Percentiles rank a stretch among this genome's conserved stretches.
Conservation (phyloP, 2,329 filamentous ascomycete genomes). For the Aurifilum marmelostoma region DNA sequence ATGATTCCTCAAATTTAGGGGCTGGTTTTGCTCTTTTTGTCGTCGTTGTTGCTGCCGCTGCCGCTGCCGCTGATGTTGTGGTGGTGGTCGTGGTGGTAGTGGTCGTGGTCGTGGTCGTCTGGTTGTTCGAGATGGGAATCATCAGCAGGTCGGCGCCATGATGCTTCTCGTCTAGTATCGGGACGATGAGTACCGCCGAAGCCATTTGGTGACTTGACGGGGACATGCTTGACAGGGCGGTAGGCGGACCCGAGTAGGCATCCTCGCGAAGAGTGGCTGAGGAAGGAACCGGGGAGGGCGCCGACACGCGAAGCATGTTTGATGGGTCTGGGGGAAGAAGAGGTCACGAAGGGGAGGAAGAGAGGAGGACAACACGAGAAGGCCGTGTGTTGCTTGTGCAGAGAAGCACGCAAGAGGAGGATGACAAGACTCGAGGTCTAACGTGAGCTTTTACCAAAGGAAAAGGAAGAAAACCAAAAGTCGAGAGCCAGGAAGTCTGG, state of each 20-base stretch:
- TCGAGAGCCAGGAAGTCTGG: neutral
- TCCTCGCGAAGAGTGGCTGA: neutral
- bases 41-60: neutral
- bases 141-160: constrained; percentile 29
- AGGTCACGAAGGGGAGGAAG: neutral
- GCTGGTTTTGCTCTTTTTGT: neutral
- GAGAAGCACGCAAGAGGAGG: neutral
- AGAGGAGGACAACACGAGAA: neutral
- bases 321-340: neutral
- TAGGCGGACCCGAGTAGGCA: neutral
- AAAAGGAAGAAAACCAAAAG: constrained; percentile 6
- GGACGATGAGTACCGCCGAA: constrained; percentile 26
- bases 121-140: constrained; percentile 19
- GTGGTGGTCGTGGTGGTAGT: neutral
- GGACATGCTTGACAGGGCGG: constrained; percentile 8
- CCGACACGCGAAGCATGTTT: constrained; percentile 17
- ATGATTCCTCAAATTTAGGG: neutral
- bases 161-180: constrained; percentile 27
- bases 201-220: constrained; percentile 7
- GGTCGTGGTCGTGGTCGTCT: neutral
- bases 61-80: neutral
- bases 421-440: neutral
- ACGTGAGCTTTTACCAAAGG: constrained; percentile 8
- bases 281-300: neutral
- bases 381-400: neutral